A percentile compares a stretch with the other conserved stretches of the same genome.
phyloP scores from a whole-genome alignment of 2,329 filamentous ascomycete genomes.

The Tolypocladium album region DNA sequence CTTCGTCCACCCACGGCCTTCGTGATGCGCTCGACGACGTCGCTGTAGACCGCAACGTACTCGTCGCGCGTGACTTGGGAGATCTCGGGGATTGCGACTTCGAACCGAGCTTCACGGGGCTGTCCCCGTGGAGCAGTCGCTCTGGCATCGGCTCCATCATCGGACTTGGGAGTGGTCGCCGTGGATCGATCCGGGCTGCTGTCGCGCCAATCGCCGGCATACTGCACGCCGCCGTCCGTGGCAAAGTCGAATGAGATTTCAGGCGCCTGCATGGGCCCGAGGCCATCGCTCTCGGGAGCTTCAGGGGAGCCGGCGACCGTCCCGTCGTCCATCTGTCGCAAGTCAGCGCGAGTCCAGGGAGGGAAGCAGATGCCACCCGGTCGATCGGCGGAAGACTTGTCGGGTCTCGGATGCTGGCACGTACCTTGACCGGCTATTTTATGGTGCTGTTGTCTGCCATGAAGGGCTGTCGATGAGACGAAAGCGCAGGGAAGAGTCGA shows the following conservation, averaged over 20 bases:
- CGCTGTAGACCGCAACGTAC: conserved; percentile 22
- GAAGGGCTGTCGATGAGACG: not conserved
- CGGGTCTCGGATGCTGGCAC: not conserved
- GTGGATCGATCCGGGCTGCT: conserved; percentile 1
- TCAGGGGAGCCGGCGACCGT: not conserved
- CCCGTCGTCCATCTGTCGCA: conserved; percentile 7
- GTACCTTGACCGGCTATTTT: not conserved
- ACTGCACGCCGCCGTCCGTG: not conserved
- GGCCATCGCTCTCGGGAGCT: not conserved
- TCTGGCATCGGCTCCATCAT: not conserved
- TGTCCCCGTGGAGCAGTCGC: not conserved
- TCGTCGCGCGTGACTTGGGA: conserved; percentile 13
- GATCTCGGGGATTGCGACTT: conserved; percentile 20
- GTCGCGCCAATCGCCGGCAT: not conserved
- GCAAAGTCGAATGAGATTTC: conserved; percentile 8
- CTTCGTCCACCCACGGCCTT: conserved; percentile 13
- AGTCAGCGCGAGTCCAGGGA: not conserved
- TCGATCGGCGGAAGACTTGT: not conserved
- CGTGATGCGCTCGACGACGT: conserved; percentile 25
- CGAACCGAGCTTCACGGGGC: conserved; percentile 8
- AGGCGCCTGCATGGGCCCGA: not conserved
- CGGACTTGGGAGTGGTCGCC: not conserved
- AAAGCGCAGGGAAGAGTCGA: not conserved
- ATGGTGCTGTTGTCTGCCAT: not conserved
- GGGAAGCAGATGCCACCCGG: not conserved